Evolutionary conservation across 805 yeast species (phyloP).

Genomic region (Sugiyamaella mastotermitis): DNA sequence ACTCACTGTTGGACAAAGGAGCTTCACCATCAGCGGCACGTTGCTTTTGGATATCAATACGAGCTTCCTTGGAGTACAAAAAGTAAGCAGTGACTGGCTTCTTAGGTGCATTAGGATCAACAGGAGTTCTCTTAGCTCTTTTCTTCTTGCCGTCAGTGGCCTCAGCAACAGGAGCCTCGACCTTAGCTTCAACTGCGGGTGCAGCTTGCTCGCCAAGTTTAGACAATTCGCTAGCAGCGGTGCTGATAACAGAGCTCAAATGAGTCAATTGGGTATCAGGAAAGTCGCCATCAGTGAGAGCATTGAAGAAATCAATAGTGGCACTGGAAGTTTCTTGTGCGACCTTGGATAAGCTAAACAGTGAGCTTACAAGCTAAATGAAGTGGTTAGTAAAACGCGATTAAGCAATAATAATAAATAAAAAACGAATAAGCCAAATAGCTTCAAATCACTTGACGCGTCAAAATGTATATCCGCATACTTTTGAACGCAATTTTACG

Average conservation of each 20-base stretch:
- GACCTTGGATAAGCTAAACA: slow-evolving; percentile 79
- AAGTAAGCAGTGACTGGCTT: slow-evolving; percentile 88
- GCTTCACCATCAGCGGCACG: slow-evolving; percentile 39
- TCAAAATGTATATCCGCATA: no score
- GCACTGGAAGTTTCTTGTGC: slow-evolving; percentile 81
- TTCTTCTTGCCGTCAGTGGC: slow-evolving; percentile 23
- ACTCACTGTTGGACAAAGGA: slow-evolving; percentile 65
- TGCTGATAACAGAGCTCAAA: slow-evolving; percentile 29
- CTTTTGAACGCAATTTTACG: no score
- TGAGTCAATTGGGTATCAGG: not conserved
- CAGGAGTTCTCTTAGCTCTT: slow-evolving; percentile 45
- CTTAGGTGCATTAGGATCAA: slow-evolving; percentile 93
- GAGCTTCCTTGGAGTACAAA: slow-evolving; percentile 65
- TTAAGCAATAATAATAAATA: no score
- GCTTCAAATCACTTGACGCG: no score
- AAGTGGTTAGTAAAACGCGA: no score
- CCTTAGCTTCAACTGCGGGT: slow-evolving; percentile 19
- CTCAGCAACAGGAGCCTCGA: slow-evolving; percentile 13
- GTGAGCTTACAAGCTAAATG: slow-evolving; percentile 71
- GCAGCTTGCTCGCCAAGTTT: slow-evolving; percentile 40
- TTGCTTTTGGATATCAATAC: slow-evolving; percentile 59
- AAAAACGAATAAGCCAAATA: no score
- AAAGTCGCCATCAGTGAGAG: slow-evolving; percentile 24
- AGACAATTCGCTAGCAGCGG: slow-evolving; percentile 18
- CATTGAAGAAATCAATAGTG: slow-evolving; percentile 67